A percentile compares a stretch with the other conserved stretches of the same genome.
Conservation (phyloP, 345 rosid genomes). For the Eutrema yunnanense region DNA sequence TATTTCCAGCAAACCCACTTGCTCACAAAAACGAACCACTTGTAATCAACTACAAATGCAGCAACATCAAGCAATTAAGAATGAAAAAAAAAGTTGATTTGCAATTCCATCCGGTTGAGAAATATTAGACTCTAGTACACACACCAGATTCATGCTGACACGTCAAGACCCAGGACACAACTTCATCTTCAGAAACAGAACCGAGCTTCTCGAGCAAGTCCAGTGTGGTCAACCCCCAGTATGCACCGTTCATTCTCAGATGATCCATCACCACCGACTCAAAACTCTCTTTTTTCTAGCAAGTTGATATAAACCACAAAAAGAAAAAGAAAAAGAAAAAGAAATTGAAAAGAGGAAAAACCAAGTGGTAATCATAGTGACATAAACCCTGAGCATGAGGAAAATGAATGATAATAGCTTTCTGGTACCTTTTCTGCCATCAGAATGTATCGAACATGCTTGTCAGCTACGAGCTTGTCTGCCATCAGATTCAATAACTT, state of each 20-base stretch:
- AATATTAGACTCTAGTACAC: neutral
- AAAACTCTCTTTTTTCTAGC: constrained; percentile 67
- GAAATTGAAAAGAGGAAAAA: neutral
- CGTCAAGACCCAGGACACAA: constrained; percentile 61
- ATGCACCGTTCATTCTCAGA: constrained; percentile 81
- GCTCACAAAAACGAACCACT: constrained; percentile 18
- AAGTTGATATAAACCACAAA: neutral
- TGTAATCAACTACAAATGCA: neutral
- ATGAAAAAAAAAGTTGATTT: neutral
- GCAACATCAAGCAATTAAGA: neutral
- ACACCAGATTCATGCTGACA: constrained; percentile 78
- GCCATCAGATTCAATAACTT: constrained; percentile 9
- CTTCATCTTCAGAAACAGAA: constrained; percentile 45
- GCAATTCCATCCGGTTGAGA: neutral
- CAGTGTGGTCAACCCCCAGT: constrained; percentile 76
- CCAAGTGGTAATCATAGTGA: neutral
- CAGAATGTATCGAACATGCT: constrained; percentile 57
- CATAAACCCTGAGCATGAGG: neutral
- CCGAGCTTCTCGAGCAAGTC: constrained; percentile 71
- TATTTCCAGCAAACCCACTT: constrained; percentile 93
- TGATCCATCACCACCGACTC: constrained; percentile 89
- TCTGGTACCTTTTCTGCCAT: constrained; percentile 51
- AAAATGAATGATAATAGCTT: neutral
- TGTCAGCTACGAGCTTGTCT: constrained; percentile 54
- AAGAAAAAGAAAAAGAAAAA: neutral